These are phyloP conservation scores for Podila horticola DNA, from an alignment of 192 early-diverging fungal genomes.

Conservation along the genomic window DNA sequence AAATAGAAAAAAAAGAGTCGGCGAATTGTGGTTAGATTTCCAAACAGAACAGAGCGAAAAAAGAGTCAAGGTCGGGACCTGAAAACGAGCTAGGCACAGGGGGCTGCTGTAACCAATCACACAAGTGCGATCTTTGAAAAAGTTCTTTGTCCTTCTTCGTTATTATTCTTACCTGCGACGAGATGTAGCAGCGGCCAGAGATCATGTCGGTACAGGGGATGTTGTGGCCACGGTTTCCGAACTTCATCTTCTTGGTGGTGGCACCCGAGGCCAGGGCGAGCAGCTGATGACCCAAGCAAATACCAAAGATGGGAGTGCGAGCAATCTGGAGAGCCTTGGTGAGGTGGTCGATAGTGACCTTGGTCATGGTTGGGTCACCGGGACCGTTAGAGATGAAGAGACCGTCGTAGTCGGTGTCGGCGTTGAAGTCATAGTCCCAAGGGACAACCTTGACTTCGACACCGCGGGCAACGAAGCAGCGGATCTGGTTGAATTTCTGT, in stretches of 20 bases:
- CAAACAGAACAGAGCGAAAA: no score
- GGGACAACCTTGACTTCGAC: constrained; percentile 95
- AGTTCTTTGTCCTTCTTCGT: neutral
- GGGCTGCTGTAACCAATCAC: neutral
- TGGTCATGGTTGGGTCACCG: constrained; percentile 92
- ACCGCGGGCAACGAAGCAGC: constrained; percentile 96
- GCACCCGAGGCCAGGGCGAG: constrained; percentile 94
- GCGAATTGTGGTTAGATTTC: no score
- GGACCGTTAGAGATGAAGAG: constrained; percentile 96
- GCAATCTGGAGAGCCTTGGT: constrained; percentile 69
- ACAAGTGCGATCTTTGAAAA: neutral
- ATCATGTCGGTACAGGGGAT: constrained; percentile 98
- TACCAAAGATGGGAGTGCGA: constrained; percentile 96
- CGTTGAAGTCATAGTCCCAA: constrained; percentile 95
- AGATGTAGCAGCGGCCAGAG: constrained; percentile 98
- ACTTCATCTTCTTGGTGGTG: constrained; percentile 95
- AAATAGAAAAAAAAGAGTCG: neutral
- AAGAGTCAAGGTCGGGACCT: no score
- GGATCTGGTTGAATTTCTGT: constrained; percentile 96
- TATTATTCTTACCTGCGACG: no score
- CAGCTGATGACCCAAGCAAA: constrained; percentile 99
- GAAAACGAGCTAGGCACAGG: neutral
- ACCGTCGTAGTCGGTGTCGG: constrained; percentile 85
- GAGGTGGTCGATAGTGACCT: constrained; percentile 81
- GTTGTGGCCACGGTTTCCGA: constrained; percentile 99